Conservation (phyloP, 176 grass and related monocot species). For the Musa troglodytarum region DNA sequence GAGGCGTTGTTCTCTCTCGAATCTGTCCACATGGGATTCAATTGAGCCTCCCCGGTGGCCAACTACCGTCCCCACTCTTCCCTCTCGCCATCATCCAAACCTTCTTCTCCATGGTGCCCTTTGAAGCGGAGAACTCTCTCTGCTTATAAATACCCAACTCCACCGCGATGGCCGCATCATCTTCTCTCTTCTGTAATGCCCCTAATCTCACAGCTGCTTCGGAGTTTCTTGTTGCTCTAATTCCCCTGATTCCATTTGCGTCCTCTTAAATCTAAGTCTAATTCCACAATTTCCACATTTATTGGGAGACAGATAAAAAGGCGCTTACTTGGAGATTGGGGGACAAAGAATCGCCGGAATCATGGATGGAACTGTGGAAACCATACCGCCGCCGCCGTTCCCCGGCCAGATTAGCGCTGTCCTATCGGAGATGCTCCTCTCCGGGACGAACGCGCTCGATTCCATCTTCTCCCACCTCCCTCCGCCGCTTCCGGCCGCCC, state of each 20-base stretch:
- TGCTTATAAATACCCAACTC: background rate
- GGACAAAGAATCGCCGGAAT: background rate
- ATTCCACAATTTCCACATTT: background rate
- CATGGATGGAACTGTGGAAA: slow-evolving; percentile 7
- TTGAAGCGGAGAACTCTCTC: background rate
- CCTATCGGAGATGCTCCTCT: slow-evolving; percentile 50
- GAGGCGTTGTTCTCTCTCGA: background rate
- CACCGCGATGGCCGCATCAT: background rate
- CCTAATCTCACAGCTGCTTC: background rate
- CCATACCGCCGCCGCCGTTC: background rate
- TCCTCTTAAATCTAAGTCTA: background rate
- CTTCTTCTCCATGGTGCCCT: background rate
- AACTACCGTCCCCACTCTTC: too few species aligned
- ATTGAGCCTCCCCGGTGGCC: background rate
- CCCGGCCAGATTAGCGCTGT: slow-evolving; percentile 39
- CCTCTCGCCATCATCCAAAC: background rate
- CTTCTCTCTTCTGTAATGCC: background rate
- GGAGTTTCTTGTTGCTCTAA: background rate
- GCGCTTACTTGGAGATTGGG: background rate
- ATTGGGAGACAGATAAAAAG: background rate
- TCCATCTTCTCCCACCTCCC: slow-evolving; percentile 72
- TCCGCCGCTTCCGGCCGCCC: slow-evolving; percentile 25
- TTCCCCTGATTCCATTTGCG: background rate
- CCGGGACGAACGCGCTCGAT: slow-evolving; percentile 57
- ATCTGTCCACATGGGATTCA: background rate